Evolutionary conservation across 129 eudicot genomes (phyloP).

Genomic region (Tagetes erecta): DNA sequence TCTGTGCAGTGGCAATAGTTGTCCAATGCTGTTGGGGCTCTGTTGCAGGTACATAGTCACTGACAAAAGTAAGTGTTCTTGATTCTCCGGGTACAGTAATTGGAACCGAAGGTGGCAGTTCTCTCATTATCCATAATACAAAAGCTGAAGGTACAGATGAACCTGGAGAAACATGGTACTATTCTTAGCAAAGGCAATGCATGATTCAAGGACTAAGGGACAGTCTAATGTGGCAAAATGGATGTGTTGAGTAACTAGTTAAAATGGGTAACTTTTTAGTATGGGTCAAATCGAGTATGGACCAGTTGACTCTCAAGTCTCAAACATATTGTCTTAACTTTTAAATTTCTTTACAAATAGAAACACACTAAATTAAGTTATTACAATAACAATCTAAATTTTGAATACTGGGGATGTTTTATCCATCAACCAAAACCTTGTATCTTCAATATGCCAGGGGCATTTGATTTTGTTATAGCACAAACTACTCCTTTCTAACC

Average conservation of each 20-base stretch:
- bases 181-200: constrained; percentile 3
- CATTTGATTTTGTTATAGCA: not conserved
- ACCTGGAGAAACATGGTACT: constrained; percentile 43
- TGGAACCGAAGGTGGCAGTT: constrained; percentile 56
- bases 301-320: not conserved
- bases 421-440: not conserved
- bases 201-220: not conserved
- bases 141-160: constrained; percentile 77
- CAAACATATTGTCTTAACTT: not conserved
- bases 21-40: constrained; percentile 70
- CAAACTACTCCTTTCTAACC: not conserved
- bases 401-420: not conserved
- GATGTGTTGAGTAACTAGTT: not conserved
- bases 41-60: constrained; percentile 44
- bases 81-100: constrained; percentile 53
- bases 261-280: too few species aligned
- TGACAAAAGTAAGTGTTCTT: constrained; percentile 63
- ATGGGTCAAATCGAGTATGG: not conserved
- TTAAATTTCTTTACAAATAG: too few species aligned
- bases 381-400: not conserved
- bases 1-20: constrained; percentile 57
- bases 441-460: not conserved
- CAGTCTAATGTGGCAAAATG: not conserved
- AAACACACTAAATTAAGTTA: too few species aligned
- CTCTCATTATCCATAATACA: constrained; percentile 79